Evolutionary conservation across 2,329 filamentous ascomycete genomes (phyloP), one percentile per base, ranked within the genome.

Genomic region (Cyclaneusma minus): DNA sequence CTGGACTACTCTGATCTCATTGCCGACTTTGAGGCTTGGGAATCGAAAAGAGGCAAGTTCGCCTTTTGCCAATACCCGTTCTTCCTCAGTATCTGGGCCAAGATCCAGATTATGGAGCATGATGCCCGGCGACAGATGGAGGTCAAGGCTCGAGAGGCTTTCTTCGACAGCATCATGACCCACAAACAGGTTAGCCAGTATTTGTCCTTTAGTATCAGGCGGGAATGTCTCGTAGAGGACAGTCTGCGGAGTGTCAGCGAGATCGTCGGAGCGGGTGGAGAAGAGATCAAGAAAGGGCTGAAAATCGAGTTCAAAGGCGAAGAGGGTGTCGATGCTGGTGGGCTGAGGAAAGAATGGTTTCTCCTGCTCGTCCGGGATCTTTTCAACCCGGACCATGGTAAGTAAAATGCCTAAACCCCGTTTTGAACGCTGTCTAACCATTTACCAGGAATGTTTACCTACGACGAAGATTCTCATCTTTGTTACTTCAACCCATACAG

Each of bases 401-500:
- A 41, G 71, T 54, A 18, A 19, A 28, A 17, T 25, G 13, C 27
- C 21, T 3, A 26, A 24, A 16, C 24, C 22, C 8, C 21, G 8
- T 19, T 13, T 21, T 9, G 14, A 13, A 4, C 30, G 8, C 10
- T 13, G 4, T 13, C 16, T 11, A 20, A 29, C 15, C 33, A 9
- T 10, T 22, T 12, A 3, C 25, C 23, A 85, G 82, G 83, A n/a
- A 70, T 94, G 51, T 94, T 94, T 47, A 58, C 79, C 6, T 93
- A 92, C 49, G 85, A 93, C 35, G 82, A 92, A 27, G 83, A 93
- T 42, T 92, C 84, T 3, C 68, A 70, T 24, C 83, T 79, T 45
- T 93, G 85, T 52, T 94, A 93, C 50, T 94, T 94, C 56, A 93
- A 93, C 45, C 79, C 84, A 0, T 70, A 76, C 45, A 82, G 80